Evolutionary conservation across 345 rosid genomes (phyloP).

Genomic region (Aegle marmelos): DNA sequence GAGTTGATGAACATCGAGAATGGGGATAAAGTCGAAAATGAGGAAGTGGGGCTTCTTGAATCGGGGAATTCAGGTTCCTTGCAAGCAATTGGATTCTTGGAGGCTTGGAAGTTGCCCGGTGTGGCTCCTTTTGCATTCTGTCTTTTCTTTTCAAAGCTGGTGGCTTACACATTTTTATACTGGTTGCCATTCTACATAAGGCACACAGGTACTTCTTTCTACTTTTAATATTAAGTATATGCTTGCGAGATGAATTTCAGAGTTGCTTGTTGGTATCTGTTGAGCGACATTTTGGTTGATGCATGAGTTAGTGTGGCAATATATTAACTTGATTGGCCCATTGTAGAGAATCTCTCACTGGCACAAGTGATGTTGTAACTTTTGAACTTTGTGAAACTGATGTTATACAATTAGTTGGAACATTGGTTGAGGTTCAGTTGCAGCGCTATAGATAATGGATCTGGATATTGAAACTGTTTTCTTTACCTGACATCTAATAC

Average conservation of each 20-base stretch:
- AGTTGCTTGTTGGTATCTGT: neutral
- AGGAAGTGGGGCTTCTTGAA: constrained; percentile 51
- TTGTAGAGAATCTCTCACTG: neutral
- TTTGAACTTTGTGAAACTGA: no score
- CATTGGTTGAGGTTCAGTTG: neutral
- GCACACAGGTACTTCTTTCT: constrained; percentile 60
- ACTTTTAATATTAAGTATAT: neutral
- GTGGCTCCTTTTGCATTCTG: constrained; percentile 84
- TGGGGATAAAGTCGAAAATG: constrained; percentile 50
- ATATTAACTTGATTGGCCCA: neutral
- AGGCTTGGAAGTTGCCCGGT: constrained; percentile 91
- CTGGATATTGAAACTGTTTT: neutral
- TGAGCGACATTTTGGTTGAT: neutral
- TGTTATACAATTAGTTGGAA: neutral
- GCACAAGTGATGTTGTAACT: neutral
- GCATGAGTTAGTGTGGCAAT: neutral
- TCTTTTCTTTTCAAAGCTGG: constrained; percentile 89
- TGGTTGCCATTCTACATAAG: constrained; percentile 91
- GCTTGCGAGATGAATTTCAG: neutral
- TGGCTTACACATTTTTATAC: constrained; percentile 89
- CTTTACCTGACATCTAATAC: neutral
- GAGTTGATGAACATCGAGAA: constrained; percentile 57
- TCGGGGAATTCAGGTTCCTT: constrained; percentile 23
- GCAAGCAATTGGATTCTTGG: constrained; percentile 73
- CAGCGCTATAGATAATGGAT: neutral